Base-by-base conservation (phyloP, 129 eudicot genomes). In the Silybum marianum region DNA sequence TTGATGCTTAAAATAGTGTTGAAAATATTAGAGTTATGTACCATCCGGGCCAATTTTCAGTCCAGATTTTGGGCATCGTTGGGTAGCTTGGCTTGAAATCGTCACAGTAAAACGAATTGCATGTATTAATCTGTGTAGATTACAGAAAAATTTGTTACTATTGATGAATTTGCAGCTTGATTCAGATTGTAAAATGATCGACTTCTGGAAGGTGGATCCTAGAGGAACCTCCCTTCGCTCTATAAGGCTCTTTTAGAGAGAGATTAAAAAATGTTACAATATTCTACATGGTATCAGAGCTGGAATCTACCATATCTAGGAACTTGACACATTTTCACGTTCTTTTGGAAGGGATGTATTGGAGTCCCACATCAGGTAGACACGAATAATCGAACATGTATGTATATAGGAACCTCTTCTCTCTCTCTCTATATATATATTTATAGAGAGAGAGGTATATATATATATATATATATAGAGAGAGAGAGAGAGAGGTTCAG, bases 31-130 rank as follows among this genome's bases (percentile, higher is more conserved):
- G 39, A 7, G 13, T 46, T 81, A 18, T 51, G 21, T 88, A 94
- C 98, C 98, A 94, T 87, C 98, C 98, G 24, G 98, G 98, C 98
- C 98, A 94, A 82, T 94, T 94, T 72, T 94, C 97, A 3, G 98
- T 94, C 98, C 98, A 94, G 30, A 94, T 88, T 81, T 94, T 94
- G 69, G 98, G 98, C 90, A 83, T 85, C 12, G 90, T 84, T 2
- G 97, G 90, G 65, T 81, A 84, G 82, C 84, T 81, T 60, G 97
- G 95, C 71, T 83, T 88, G 86, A 91, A 94, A 19, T 87, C 86
- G 42, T 94, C 95, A 83, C 97, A 91, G 84, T 94, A 91, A 84
- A 94, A 94, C 10, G 96, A 90, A 80, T 94, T 94, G 86, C 98
- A 94, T n/a, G 98, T 94, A 87, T 94, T 91, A 51, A 94, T 94